phyloP scores from a whole-genome alignment of 2,329 filamentous ascomycete genomes.

The Chrysoporthe deuterocubensis region DNA sequence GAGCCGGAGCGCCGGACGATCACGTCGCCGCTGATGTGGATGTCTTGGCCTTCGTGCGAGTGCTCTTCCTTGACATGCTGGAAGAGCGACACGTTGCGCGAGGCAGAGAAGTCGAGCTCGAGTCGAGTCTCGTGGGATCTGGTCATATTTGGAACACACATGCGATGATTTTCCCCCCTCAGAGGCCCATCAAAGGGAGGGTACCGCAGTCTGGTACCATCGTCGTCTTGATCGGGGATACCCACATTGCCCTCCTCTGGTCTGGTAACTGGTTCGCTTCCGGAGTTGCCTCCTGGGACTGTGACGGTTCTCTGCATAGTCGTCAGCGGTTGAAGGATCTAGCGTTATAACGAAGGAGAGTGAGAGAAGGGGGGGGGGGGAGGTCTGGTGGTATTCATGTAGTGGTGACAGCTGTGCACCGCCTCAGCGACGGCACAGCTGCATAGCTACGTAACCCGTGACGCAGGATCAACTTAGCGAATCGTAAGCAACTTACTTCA shows the following conservation, averaged over 20 bases:
- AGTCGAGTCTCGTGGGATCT: constrained; percentile 38
- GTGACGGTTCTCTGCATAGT: constrained; percentile 15
- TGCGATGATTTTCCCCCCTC: constrained; percentile 28
- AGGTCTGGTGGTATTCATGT: neutral
- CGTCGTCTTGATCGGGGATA: constrained; percentile 28
- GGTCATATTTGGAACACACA: constrained; percentile 32
- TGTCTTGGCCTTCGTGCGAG: constrained; percentile 34
- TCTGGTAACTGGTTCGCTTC: constrained; percentile 11
- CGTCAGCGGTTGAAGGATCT: constrained; percentile 12
- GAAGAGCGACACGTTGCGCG: constrained; percentile 44
- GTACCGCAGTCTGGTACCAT: constrained; percentile 33
- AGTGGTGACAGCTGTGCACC: neutral
- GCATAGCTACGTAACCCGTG: neutral
- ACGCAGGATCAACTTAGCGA: neutral
- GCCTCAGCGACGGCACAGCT: neutral
- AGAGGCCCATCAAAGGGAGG: constrained; percentile 34
- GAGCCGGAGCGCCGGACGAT: constrained; percentile 46
- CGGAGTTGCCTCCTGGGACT: constrained; percentile 16
- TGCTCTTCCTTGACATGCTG: constrained; percentile 41
- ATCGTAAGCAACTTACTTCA: constrained; percentile 33
- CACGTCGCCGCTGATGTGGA: constrained; percentile 51
- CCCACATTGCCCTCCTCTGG: constrained; percentile 7
- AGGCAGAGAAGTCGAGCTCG: constrained; percentile 41
- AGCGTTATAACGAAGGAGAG: neutral
- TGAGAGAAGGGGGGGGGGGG: too few species aligned